These are phyloP conservation scores for Stentor roeselii DNA, from an alignment of 73 alveolate species.

Conservation along the genomic window DNA sequence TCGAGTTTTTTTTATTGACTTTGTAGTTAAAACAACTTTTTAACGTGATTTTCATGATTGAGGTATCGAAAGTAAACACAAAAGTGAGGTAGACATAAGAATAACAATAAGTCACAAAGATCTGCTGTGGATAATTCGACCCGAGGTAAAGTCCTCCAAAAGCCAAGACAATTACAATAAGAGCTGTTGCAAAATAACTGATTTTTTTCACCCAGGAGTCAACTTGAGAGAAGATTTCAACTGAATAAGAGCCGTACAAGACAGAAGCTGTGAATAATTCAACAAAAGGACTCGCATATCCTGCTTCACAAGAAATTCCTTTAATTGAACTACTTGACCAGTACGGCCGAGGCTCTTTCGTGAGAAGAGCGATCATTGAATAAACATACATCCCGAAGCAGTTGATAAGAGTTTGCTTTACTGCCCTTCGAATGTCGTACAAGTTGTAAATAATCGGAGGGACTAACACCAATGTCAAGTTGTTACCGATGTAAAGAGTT, in stretches of 20 bases:
- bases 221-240: neutral
- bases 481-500: neutral
- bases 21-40: constrained; percentile 3
- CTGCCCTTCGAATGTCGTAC: neutral
- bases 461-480: neutral
- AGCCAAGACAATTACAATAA: neutral
- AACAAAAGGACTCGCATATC: neutral
- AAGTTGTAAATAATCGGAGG: neutral
- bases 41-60: neutral
- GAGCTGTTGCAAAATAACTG: neutral
- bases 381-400: neutral
- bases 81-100: neutral
- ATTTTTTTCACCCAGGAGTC: neutral
- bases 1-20: neutral
- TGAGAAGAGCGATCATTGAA: neutral
- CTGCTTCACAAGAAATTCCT: neutral
- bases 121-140: neutral
- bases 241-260: neutral
- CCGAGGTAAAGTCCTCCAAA: neutral
- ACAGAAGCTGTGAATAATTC: neutral
- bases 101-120: neutral
- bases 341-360: neutral
- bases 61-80: neutral
- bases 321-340: neutral
- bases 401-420: neutral